Evolutionary conservation across 2,329 filamentous ascomycete genomes (phyloP).

Genomic region (Ophiocordyceps polyrhachis-furcata): DNA sequence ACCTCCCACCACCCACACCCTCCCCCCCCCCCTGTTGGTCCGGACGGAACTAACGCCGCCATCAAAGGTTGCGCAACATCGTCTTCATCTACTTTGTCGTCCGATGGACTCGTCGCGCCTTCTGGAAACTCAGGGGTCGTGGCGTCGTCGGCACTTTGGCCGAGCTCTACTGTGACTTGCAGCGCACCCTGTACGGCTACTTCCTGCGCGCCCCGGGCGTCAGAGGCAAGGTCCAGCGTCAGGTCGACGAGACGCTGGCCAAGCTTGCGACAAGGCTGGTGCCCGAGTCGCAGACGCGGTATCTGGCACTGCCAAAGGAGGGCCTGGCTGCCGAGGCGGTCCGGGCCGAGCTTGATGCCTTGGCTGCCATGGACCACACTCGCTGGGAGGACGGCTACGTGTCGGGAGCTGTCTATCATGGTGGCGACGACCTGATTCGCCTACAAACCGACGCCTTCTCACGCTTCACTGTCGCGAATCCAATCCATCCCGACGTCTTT

Average conservation of each 20-base stretch:
- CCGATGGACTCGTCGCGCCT: slow-evolving; percentile 60
- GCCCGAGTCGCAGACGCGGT: slow-evolving; percentile 50
- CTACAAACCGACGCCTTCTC: slow-evolving; percentile 87
- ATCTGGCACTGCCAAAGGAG: slow-evolving; percentile 61
- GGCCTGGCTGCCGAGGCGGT: slow-evolving; percentile 69
- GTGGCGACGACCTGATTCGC: slow-evolving; percentile 61
- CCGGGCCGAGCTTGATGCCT: slow-evolving; percentile 55
- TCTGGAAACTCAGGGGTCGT: slow-evolving; percentile 76
- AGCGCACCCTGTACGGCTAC: slow-evolving; percentile 60
- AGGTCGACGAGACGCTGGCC: slow-evolving; percentile 60
- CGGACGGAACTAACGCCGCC: too few species aligned
- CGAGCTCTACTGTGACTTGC: slow-evolving; percentile 53
- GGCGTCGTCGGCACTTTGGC: slow-evolving; percentile 63
- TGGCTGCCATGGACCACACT: slow-evolving; percentile 80
- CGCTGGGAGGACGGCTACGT: slow-evolving; percentile 93
- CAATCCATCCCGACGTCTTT: slow-evolving; percentile 96
- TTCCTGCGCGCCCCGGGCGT: slow-evolving; percentile 80
- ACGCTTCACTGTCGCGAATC: slow-evolving; percentile 87
- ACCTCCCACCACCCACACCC: not conserved
- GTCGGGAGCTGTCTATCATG: slow-evolving; percentile 90
- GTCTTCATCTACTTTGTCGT: slow-evolving; percentile 79
- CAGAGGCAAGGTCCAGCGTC: slow-evolving; percentile 64
- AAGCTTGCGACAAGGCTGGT: slow-evolving; percentile 77
- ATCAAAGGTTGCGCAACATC: slow-evolving; percentile 59
- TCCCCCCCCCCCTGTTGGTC: not conserved